These are phyloP conservation scores for Aspergillus luchuensis DNA, from an alignment of 2,329 filamentous ascomycete species.

Conservation along the genomic window DNA sequence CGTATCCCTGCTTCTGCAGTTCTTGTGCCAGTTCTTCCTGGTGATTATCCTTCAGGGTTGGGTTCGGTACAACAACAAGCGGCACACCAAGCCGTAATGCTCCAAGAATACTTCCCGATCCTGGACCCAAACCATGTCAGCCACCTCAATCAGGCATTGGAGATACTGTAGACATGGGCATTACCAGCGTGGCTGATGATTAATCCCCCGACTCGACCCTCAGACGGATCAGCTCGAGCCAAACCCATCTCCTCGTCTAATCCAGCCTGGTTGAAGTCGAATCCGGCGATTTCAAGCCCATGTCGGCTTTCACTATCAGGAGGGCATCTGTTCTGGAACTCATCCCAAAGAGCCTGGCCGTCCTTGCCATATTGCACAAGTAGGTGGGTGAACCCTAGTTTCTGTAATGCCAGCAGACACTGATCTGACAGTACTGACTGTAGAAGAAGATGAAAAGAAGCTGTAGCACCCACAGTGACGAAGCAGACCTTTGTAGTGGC, in stretches of 20 bases:
- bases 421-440: slow-evolving; percentile 61
- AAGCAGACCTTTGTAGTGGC: slow-evolving; percentile 63
- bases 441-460: slow-evolving; percentile 74
- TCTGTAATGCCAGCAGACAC: slow-evolving; percentile 64
- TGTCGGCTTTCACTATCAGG: slow-evolving; percentile 28
- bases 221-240: slow-evolving; percentile 49
- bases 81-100: slow-evolving; percentile 72
- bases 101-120: slow-evolving; percentile 86
- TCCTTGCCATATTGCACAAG: slow-evolving; percentile 79
- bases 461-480: slow-evolving; percentile 90
- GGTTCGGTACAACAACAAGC: slow-evolving; percentile 88
- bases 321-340: slow-evolving; percentile 31
- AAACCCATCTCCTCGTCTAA: slow-evolving; percentile 62
- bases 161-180: background rate
- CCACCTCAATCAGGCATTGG: background rate
- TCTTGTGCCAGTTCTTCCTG: slow-evolving; percentile 83
- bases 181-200: slow-evolving; percentile 88
- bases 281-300: slow-evolving; percentile 59
- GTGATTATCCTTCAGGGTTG: slow-evolving; percentile 80
- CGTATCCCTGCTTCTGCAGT: slow-evolving; percentile 73
- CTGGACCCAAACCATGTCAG: slow-evolving; percentile 49
- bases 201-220: slow-evolving; percentile 59
- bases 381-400: slow-evolving; percentile 68
- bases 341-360: slow-evolving; percentile 57
- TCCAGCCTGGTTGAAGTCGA: slow-evolving; percentile 66